phyloP scores from a whole-genome alignment of 352 stramenopile species.

The Detonula confervacea region DNA sequence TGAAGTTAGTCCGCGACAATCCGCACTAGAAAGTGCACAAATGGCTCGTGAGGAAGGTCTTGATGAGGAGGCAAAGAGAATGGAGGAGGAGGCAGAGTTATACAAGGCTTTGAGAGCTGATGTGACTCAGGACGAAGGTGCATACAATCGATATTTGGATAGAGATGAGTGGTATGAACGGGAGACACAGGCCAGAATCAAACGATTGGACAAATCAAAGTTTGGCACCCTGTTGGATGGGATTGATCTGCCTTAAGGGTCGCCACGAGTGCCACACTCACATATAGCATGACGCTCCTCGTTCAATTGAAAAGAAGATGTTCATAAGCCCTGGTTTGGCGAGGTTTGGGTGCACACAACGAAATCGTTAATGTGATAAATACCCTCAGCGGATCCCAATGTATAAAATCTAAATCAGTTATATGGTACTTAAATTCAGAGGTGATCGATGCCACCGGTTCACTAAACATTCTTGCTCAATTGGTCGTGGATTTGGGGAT shows the following conservation, averaged over 20 bases:
- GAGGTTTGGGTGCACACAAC: too few species aligned
- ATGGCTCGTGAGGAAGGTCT: conserved; percentile 48
- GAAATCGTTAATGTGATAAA: too few species aligned
- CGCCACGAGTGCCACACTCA: too few species aligned
- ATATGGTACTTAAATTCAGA: too few species aligned
- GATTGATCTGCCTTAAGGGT: conserved; percentile 57
- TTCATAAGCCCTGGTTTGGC: too few species aligned
- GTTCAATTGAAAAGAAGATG: too few species aligned
- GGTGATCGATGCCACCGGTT: too few species aligned
- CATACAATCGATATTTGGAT: conserved; percentile 82
- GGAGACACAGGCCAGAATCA: conserved; percentile 59
- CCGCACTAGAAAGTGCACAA: conserved; percentile 60
- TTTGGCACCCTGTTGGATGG: conserved; percentile 77
- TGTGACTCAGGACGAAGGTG: conserved; percentile 82
- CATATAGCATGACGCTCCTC: too few species aligned
- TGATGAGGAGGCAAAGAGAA: conserved; percentile 43
- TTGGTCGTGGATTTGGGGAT: too few species aligned
- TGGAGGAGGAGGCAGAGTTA: conserved; percentile 75
- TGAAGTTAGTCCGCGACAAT: conserved; percentile 65
- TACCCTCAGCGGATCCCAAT: too few species aligned
- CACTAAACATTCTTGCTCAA: too few species aligned
- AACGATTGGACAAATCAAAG: conserved; percentile 65
- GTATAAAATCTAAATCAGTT: too few species aligned
- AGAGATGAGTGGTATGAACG: conserved; percentile 86
- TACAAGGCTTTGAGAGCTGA: conserved; percentile 75